Evolutionary conservation across 2,329 filamentous ascomycete species (phyloP), one percentile per base, ranked within the genome.

Genomic region (Monosporascus ibericus): DNA sequence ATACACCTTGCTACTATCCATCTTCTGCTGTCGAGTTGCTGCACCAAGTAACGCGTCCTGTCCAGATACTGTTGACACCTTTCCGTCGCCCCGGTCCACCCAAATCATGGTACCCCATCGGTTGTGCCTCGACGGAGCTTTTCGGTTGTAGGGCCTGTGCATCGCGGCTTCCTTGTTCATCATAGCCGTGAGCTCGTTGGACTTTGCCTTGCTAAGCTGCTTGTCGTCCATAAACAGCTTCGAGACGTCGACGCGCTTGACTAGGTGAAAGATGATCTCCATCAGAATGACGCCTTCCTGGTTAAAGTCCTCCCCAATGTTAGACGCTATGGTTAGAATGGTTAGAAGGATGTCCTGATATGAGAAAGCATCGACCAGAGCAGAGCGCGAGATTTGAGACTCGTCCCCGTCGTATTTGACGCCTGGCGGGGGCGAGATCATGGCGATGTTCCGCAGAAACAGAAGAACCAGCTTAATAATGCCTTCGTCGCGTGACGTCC

Each of bases 31-130:
- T 6, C 88, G 87, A 39, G 81, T 80, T 8, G 87, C 79, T 6
- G 84, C 81, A 62, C 90, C 85, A 3, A 84, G 81, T 44, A 99
- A 80, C 5, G 88, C 88, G 61, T 91, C 87, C 66, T 97, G 92
- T 1, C 94, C 94, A 0, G 91, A 92, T 2, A 99, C 80, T 0
- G 92, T 91, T 0, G 89, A 87, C 62, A 94, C 82, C 63, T 92
- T 92, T 48, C 87, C 85, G 60, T 92, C 87, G 48, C 91, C 88
- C 52, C 92, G 79, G 72, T 95, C 90, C 38, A 99, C 84, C 92
- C 92, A 97, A 36, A 96, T 85, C 89, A 97, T 97, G 11, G 92
- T 95, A 3, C 94, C 94, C 64, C 97, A 99, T 36, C 94, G 83
- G 61, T 92, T 95, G 69, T 99, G 94, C 47, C 94, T 79, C 3